Base-by-base conservation (phyloP, 805 yeast genomes). In the Candida nanaspora region DNA sequence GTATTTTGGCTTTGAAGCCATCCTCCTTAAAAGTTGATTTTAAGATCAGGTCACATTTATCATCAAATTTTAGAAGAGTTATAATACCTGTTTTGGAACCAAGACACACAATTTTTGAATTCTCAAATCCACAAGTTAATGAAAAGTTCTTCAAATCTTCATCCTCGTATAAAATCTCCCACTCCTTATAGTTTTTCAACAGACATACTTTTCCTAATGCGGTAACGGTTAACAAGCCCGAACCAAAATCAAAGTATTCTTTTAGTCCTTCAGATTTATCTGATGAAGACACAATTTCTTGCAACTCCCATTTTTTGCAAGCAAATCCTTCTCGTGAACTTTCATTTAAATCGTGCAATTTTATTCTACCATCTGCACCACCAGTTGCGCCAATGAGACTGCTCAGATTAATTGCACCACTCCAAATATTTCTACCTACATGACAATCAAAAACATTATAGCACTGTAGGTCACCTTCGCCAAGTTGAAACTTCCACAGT, bases 291-390 rank as follows among this genome's bases (percentile, higher is more conserved):
- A 59, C 43, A 6, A 80, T 69, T 4, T 62, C 60, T 2, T 54
- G 45, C 5, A 73, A 39, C 5, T 60, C 42, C 56, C 60, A 66
- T 37, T 52, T 44, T 18, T 44, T 33, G 15, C 47, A 43, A 7
- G 46, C 50, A 41, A 61, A 68, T 8, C 61, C 56, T 2, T 51
- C 38, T 45, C 70, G 63, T 6, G 43, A 21, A 1, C 43, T 40
- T 22, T 59, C 63, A 22, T 49, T 50, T 21, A 82, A 56, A 49
- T 82, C 83, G 53, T 80, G 78, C 5, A 84, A 48, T 46, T 84
- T 71, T 2, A 89, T 61, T 49, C 84, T 75, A 0, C 97, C 97
- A 62, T 93, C 98, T 31, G 95, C 94, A 29, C 98, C 98, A 33
- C 96, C 93, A 11, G 96, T 85, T 2, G 79, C 88, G 7, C 82